These are phyloP conservation scores for Discostella stelligera DNA, from an alignment of 352 stramenopile genomes.

Conservation along the genomic window DNA sequence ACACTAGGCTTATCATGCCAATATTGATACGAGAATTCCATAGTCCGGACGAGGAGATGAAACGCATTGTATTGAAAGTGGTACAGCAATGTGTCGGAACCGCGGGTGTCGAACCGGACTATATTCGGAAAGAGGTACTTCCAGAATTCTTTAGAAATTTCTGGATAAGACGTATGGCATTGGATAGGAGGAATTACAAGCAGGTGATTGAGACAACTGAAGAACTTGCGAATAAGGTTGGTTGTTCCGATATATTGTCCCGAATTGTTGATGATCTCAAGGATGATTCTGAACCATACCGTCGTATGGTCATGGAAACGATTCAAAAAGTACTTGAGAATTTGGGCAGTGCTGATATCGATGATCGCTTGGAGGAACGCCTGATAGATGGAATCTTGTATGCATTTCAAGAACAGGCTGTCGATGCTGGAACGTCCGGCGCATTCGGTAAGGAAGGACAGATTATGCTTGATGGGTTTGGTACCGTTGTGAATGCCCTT, in stretches of 20 bases:
- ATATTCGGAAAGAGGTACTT: constrained; percentile 97
- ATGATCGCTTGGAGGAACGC: constrained; percentile 95
- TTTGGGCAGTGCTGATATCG: constrained; percentile 94
- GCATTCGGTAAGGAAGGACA: constrained; percentile 80
- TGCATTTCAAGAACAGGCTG: constrained; percentile 96
- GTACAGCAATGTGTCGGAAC: constrained; percentile 97
- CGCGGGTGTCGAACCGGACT: constrained; percentile 96
- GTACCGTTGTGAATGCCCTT: constrained; percentile 96
- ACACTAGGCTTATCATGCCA: constrained; percentile 98
- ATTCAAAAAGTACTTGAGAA: constrained; percentile 98
- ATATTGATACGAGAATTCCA: constrained; percentile 99
- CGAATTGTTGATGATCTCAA: constrained; percentile 99
- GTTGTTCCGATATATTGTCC: constrained; percentile 96
- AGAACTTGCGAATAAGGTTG: constrained; percentile 97
- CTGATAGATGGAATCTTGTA: constrained; percentile 99
- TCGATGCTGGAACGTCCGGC: constrained; percentile 79
- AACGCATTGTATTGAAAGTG: constrained; percentile 84
- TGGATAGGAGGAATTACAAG: constrained; percentile 97
- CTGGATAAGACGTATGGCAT: constrained; percentile 97
- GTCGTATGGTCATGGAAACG: constrained; percentile 99
- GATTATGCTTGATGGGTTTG: constrained; percentile 96
- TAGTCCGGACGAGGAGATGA: constrained; percentile 99
- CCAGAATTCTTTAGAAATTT: constrained; percentile 99
- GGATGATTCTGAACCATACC: constrained; percentile 98
- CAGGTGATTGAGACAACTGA: constrained; percentile 99